phyloP scores from a whole-genome alignment of 2,329 filamentous ascomycete genomes.

The Ophiostoma montium region DNA sequence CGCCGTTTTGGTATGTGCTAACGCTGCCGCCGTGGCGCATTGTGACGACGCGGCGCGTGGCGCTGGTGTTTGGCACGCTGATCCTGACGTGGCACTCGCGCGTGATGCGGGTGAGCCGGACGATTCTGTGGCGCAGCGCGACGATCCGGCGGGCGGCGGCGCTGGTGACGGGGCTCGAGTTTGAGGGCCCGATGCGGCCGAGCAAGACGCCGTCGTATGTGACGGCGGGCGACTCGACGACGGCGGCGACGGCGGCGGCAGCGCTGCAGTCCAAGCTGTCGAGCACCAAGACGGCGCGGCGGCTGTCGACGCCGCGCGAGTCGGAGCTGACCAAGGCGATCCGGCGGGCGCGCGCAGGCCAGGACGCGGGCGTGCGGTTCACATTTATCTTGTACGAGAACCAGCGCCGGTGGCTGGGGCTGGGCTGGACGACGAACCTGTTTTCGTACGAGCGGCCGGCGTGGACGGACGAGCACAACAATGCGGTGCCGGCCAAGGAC shows the following conservation, averaged over 20 bases:
- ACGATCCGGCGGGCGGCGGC: slow-evolving; percentile 54
- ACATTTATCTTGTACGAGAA: slow-evolving; percentile 97
- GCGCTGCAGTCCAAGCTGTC: slow-evolving; percentile 12
- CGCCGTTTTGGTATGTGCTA: slow-evolving; percentile 73
- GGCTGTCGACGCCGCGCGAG: slow-evolving; percentile 24
- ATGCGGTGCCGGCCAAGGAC: slow-evolving; percentile 61
- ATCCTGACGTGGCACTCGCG: slow-evolving; percentile 85
- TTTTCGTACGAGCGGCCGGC: slow-evolving; percentile 80
- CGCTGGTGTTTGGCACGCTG: slow-evolving; percentile 76
- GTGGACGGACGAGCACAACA: slow-evolving; percentile 95
- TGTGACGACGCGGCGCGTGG: slow-evolving; percentile 71
- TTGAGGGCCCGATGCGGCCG: slow-evolving; percentile 36
- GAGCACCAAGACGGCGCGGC: slow-evolving; percentile 17
- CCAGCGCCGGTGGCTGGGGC: slow-evolving; percentile 82
- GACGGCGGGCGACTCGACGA: slow-evolving; percentile 15
- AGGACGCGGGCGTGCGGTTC: slow-evolving; percentile 74
- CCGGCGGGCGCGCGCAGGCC: slow-evolving; percentile 22
- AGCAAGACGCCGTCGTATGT: slow-evolving; percentile 14
- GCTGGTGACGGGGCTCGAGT: slow-evolving; percentile 67
- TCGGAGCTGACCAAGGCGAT: slow-evolving; percentile 34
- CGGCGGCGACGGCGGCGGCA: slow-evolving; percentile 10
- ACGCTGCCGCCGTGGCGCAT: slow-evolving; percentile 67
- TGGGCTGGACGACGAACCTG: slow-evolving; percentile 87
- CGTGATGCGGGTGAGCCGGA: slow-evolving; percentile 69
- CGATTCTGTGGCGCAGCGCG: slow-evolving; percentile 80